These are phyloP conservation scores for Pseudogymnoascus sp. DNA, from an alignment of 2,329 filamentous ascomycete species.

Conservation along the genomic window DNA sequence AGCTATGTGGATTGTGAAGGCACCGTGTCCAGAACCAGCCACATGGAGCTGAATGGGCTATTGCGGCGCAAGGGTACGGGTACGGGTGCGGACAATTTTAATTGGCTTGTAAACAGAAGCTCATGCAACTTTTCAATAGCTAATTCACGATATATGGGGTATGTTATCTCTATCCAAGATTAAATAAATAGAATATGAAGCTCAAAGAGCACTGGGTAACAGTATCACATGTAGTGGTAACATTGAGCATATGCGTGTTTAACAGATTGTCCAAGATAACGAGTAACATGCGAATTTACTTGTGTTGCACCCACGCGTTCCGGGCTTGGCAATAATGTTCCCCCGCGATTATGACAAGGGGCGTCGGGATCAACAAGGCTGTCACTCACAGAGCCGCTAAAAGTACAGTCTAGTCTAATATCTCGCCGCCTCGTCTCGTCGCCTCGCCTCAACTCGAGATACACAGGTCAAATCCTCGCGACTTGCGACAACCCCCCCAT, in stretches of 20 bases:
- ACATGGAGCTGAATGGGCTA: background rate
- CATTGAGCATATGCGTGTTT: background rate
- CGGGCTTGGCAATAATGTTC: background rate
- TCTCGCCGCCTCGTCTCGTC: background rate
- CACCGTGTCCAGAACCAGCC: constrained; percentile 5
- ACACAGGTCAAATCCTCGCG: background rate
- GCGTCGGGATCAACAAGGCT: constrained; percentile 4
- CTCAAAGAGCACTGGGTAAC: background rate
- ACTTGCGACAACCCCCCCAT: constrained; percentile 1
- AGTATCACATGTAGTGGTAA: constrained; percentile 1
- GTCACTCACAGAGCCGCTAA: constrained; percentile 2
- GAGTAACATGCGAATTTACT: background rate
- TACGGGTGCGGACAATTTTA: background rate
- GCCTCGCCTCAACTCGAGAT: constrained; percentile 6
- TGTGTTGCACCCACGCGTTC: background rate
- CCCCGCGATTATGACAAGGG: constrained; percentile 2
- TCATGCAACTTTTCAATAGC: constrained; percentile 4
- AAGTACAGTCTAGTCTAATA: constrained; percentile 1
- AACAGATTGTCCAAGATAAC: background rate
- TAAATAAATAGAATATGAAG: background rate
- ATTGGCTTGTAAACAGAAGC: background rate
- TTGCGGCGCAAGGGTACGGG: background rate
- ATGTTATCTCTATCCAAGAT: background rate
- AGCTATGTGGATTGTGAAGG: constrained; percentile 6
- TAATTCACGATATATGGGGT: background rate